Conservation (phyloP, 495 filamentous ascomycete species). For the Lasiosphaeria hispida region DNA sequence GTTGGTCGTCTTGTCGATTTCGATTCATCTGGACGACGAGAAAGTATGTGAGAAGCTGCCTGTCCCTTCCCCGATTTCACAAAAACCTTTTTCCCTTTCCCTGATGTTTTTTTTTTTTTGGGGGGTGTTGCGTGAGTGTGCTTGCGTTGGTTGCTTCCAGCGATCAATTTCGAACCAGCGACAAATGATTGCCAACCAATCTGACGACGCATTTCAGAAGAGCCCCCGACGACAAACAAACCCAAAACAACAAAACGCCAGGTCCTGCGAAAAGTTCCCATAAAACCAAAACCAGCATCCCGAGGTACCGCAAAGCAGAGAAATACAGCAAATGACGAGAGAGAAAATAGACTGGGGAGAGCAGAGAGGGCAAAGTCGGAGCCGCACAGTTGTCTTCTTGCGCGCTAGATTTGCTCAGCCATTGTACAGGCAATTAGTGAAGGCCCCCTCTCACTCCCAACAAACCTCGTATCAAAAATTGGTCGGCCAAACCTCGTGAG, state of each 20-base stretch:
- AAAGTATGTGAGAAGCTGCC: slow-evolving; percentile 3
- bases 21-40: slow-evolving; percentile 15
- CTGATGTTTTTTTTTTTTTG: slow-evolving; percentile 1
- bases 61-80: slow-evolving; percentile 5
- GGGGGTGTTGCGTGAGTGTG: slow-evolving; percentile 5
- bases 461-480: slow-evolving; percentile 39
- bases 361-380: slow-evolving; percentile 23
- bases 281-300: slow-evolving; percentile 31
- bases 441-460: slow-evolving; percentile 36
- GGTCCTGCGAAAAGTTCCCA: slow-evolving; percentile 21
- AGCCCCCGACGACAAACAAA: slow-evolving; percentile 7
- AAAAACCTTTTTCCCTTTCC: slow-evolving; percentile 5
- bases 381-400: slow-evolving; percentile 22
- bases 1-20: slow-evolving; percentile 12
- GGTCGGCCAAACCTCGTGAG: slow-evolving; percentile 49
- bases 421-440: slow-evolving; percentile 37
- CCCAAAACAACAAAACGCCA: slow-evolving; percentile 18
- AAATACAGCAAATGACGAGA: slow-evolving; percentile 21
- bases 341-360: slow-evolving; percentile 22
- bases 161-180: slow-evolving; percentile 1
- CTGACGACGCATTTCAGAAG: slow-evolving; percentile 15
- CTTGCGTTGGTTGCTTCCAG: slow-evolving; percentile 10
- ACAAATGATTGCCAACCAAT: slow-evolving; percentile 10
- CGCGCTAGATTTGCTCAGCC: slow-evolving; percentile 6
- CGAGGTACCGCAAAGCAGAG: slow-evolving; percentile 21